Evolutionary conservation across 352 stramenopile genomes (phyloP), one percentile per base, ranked within the genome.

Genomic region (Aphanomyces stellatus): DNA sequence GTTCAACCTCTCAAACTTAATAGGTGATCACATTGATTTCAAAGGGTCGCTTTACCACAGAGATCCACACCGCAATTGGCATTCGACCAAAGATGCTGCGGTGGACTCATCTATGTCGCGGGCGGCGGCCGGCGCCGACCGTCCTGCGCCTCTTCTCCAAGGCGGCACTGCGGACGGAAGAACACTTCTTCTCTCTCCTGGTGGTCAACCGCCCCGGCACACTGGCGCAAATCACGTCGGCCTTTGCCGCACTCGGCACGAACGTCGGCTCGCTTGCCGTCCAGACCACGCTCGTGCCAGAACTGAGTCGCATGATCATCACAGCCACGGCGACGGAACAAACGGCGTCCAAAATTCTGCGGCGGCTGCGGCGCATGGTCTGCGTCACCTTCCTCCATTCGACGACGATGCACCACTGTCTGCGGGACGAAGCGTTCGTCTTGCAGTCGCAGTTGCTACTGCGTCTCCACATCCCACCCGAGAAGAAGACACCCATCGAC

Each of bases 331-430:
- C 90, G 48, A 70, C 64, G 8, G 76, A 88, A 33, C 69, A 66
- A 1, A 82, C 89, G 43, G 61, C 88, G n/a, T 60, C 71, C 15
- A 69, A 70, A 27, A 73, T 91, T 33, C 77, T 88, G 67, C 83
- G 78, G 35, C 76, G 81, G 0, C 77, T 90, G 27, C 72, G 76
- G 1, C 72, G 81, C 25, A 77, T 91, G 2, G 82, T 91, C 51
- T 79, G 72, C 56, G 73, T 91, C 51, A 88, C 82, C 15, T 91
- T 91, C 64, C 88, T 89, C 74, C 82, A 91, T 60, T 75, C 90
- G 53, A 91, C 82, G 33, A 87, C 77, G 24, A 74, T 84, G 71
- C 69, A 71, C 22, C 85, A 82, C 30, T 89, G 80, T 33, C 69
- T 88, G 25, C 68, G 80, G 55, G 88, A 82, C 72, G 75, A 87